Evolutionary conservation across 164 flowering plant species (phyloP), one percentile per base, ranked within the genome.

Genomic region (Vitis rotundifolia): DNA sequence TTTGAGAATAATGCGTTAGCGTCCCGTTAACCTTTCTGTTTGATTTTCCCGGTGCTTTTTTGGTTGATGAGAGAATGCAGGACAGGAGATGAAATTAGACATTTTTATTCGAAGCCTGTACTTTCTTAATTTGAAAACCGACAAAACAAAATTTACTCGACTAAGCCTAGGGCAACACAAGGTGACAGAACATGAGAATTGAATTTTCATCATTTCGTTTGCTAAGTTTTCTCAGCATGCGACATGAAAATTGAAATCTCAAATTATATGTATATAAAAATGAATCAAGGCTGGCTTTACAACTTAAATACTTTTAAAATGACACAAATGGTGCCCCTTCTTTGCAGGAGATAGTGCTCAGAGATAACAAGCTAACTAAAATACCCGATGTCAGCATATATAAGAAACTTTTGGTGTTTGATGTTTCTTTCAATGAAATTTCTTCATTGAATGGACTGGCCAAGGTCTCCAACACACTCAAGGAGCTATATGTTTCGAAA

Each of bases 391-490:
- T 82, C 68, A 80, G 86, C 83, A 89, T 91, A 79, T 96, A 88
- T 80, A 87, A 82, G 80, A 82, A 67, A 68, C 91, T 96, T 68
- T 61, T 88, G 76, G 88, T 93, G 49, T 96, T 93, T 73, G 99
- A 96, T 80, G 89, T 91, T 69, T 96, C 99, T 63, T 96, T 89
- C 85, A 96, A 96, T 71, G 99, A 93, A 79, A 92, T 96, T 72
- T 61, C 89, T 62, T 89, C 97, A 31, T 71, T 87, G 63, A 71
- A 77, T 71, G 97, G 97, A 47, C 37, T 91, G 72, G 83, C 89
- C 14, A 86, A 84, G 72, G 89, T 84, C 68, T 82, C 94, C 63
- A 78, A 67, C 84, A 88, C 87, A 1, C 89, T 96, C 58, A 89
- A 85, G 86, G 99, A 93, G 64, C 94, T 96, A 37, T 96, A 96